Percentiles rank a stretch among this genome's conserved stretches.
phyloP scores from a whole-genome alignment of 495 filamentous ascomycete genomes.

The Sporormia fimetaria region DNA sequence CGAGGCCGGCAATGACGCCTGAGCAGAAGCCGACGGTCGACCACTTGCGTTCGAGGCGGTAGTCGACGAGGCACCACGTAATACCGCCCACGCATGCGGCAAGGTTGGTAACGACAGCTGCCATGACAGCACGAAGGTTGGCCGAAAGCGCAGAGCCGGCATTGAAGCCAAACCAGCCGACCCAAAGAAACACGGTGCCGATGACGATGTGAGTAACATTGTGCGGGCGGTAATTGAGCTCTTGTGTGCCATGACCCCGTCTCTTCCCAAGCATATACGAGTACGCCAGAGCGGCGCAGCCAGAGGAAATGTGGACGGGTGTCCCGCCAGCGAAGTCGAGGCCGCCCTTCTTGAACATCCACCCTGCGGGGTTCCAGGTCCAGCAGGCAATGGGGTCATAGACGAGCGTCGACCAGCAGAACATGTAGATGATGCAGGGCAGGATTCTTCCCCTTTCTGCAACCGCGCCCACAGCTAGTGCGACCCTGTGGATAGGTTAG shows the following conservation, averaged over 20 bases:
- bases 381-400: conserved; percentile 96
- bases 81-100: conserved; percentile 79
- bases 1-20: conserved; percentile 82
- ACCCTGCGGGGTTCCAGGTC: conserved; percentile 89
- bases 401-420: conserved; percentile 88
- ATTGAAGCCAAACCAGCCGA: conserved; percentile 99
- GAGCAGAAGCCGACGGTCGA: conserved; percentile 95
- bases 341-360: conserved; percentile 73
- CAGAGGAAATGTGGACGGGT: conserved; percentile 90
- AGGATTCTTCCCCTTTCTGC: conserved; percentile 93
- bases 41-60: conserved; percentile 89
- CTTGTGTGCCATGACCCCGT: conserved; percentile 71
- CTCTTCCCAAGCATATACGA: conserved; percentile 75
- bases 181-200: conserved; percentile 96
- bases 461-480: conserved; percentile 81
- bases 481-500: conserved; percentile 45
- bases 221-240: conserved; percentile 92
- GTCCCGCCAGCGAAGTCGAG: conserved; percentile 95
- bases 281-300: conserved; percentile 79
- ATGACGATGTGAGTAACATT: conserved; percentile 96
- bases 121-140: conserved; percentile 78
- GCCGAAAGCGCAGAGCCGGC: conserved; percentile 82
- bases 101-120: conserved; percentile 59
- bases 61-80: conserved; percentile 93
- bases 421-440: conserved; percentile 89